Conservation (phyloP, 345 rosid species). For the Sonneratia caseolaris region DNA sequence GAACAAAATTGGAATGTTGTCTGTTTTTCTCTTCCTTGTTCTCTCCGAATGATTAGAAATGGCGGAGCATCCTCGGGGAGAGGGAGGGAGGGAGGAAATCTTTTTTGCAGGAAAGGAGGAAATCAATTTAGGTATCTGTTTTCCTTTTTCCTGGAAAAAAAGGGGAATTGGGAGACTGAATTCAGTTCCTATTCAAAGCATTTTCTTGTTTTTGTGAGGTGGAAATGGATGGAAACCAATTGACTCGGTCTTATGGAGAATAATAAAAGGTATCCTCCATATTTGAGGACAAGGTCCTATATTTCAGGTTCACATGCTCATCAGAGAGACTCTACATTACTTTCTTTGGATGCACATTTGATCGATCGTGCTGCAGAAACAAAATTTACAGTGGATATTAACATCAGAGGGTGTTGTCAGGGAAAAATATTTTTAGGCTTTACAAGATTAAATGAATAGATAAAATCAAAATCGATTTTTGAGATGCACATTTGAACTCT, state of each 20-base stretch:
- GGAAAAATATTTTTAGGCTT: background rate
- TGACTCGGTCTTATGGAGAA: constrained; percentile 31
- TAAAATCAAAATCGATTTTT: background rate
- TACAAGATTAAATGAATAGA: background rate
- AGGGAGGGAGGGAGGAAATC: background rate
- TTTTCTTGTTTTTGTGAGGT: constrained; percentile 14
- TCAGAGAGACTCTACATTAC: background rate
- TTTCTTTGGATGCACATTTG: background rate
- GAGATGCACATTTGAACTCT: background rate
- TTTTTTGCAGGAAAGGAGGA: background rate
- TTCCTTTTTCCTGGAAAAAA: background rate
- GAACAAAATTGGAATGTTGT: background rate
- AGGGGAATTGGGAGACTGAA: background rate
- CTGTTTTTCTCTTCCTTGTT: background rate
- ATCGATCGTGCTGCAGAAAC: background rate
- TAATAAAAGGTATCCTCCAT: constrained; percentile 23
- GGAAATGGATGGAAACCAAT: constrained; percentile 14
- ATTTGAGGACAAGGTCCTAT: constrained; percentile 21
- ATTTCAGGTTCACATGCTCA: background rate
- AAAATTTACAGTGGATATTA: background rate
- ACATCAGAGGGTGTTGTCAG: background rate
- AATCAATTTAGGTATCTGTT: background rate
- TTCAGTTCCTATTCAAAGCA: constrained; percentile 1
- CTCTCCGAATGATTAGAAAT: background rate
- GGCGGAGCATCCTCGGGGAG: background rate